A percentile compares a stretch with the other conserved stretches of the same genome.
Evolutionary conservation across 805 yeast species (phyloP).

Genomic region (Sungouiella thailandica): DNA sequence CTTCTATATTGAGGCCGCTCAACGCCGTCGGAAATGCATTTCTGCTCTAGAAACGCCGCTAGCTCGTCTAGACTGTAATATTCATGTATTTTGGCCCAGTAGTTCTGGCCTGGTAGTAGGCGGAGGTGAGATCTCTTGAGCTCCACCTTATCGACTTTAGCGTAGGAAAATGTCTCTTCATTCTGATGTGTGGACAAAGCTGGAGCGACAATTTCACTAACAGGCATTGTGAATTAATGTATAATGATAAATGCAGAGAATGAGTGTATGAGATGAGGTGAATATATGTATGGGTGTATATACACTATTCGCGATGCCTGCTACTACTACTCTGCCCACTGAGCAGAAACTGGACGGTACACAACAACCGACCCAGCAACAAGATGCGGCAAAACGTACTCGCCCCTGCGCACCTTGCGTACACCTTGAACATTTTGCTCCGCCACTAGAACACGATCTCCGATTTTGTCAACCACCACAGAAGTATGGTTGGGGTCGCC

Average conservation of each 20-base stretch:
- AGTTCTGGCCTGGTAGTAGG: constrained; percentile 22
- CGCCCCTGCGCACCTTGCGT: constrained; percentile 36
- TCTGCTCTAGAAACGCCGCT: constrained; percentile 31
- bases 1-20: constrained; percentile 30
- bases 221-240: constrained; percentile 8
- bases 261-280: no score
- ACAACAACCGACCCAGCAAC: constrained; percentile 39
- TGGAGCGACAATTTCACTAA: constrained; percentile 45
- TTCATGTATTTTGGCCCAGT: constrained; percentile 32
- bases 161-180: constrained; percentile 48
- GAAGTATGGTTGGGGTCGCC: constrained; percentile 55
- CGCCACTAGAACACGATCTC: constrained; percentile 29
- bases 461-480: constrained; percentile 26
- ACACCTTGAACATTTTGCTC: constrained; percentile 49
- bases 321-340: constrained; percentile 30
- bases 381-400: constrained; percentile 32
- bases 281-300: neutral
- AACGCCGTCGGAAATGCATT: constrained; percentile 12
- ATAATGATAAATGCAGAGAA: no score
- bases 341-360: constrained; percentile 44
- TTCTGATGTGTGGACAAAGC: constrained; percentile 71
- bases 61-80: constrained; percentile 56
- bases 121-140: constrained; percentile 23
- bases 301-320: neutral
- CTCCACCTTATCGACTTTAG: constrained; percentile 29